phyloP scores from a whole-genome alignment of 2,329 filamentous ascomycete genomes.

The Penicillium freii region DNA sequence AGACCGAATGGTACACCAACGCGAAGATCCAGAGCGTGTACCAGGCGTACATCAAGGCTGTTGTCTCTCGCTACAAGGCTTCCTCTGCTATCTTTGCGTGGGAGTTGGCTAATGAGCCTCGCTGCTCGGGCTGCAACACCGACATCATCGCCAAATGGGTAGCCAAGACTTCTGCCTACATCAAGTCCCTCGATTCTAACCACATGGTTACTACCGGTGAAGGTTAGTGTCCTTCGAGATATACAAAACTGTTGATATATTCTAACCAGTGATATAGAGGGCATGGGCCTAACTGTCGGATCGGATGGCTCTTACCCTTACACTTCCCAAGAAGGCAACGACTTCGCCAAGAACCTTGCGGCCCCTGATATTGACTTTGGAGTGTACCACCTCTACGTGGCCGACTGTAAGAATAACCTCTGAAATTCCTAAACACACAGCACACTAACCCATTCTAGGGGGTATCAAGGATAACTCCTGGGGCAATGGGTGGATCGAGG shows the following conservation, averaged over 20 bases:
- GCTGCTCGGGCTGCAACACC: not conserved
- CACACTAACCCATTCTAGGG: not conserved
- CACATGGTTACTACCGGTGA: not conserved
- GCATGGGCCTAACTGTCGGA: not conserved
- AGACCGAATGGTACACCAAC: not conserved
- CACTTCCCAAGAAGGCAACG: not conserved
- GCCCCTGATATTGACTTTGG: not conserved
- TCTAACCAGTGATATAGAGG: not conserved
- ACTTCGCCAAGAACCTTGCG: not conserved
- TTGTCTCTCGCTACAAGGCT: not conserved
- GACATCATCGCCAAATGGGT: not conserved
- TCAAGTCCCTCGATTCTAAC: not conserved
- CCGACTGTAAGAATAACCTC: not conserved
- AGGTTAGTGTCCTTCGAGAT: not conserved
- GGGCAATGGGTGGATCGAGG: not conserved
- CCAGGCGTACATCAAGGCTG: not conserved
- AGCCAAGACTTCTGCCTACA: not conserved
- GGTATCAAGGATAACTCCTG: not conserved
- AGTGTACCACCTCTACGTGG: not conserved
- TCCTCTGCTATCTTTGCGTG: not conserved
- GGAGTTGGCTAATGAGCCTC: not conserved
- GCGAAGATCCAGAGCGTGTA: not conserved
- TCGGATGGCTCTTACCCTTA: not conserved
- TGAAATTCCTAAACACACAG: not conserved
- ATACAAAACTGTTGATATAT: not conserved